Evolutionary conservation across 2,329 filamentous ascomycete species (phyloP), one percentile per base, ranked within the genome.

Genomic region (Fusarium brevicatenulatum): DNA sequence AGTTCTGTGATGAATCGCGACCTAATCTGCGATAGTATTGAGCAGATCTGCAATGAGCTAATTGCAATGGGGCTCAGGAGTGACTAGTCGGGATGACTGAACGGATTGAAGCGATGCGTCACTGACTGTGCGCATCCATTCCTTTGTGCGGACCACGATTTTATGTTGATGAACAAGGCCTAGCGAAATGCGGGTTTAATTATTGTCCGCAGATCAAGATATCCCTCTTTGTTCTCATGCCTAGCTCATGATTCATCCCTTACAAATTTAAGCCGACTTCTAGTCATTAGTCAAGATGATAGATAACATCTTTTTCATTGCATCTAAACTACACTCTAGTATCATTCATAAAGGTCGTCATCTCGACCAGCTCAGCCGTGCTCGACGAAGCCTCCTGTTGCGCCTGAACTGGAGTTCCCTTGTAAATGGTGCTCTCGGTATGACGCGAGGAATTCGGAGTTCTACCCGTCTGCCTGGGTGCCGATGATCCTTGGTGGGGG

Each of bases 341-440:
- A 50, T 50, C 56, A 36, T 50, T 62, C 19, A 59, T 36, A 9
- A 62, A 64, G 2, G 37, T 62, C 7, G 34, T 37, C 56, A 64
- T 62, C 10, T 64, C 61, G 0, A 64, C 61, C 12, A 64, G 25
- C 21, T 64, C 61, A 30, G 57, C 61, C 7, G 61, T 64, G 9
- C 61, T 64, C 7, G 56, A 64, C 5, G 39, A 37, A 25, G 37
- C 56, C 25, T 42, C 43, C 6, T 32, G 30, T 2, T 50, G 56
- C 0, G 15, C 57, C 19, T 43, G 56, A 19, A 19, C 13, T 0
- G n/a, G 32, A 3, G 32, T n/a, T 12, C 43, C 43, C 10, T 36
- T 34, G 28, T 62, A 64, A 9, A 64, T 62, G 13, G 16, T 49
- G 10, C 32, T 23, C 34, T 62, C 16, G 8, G 58, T 52, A 15